Percentiles rank a stretch among this genome's conserved stretches.
Conservation (phyloP, 2,329 filamentous ascomycete genomes). For the Colletotrichum sp. region DNA sequence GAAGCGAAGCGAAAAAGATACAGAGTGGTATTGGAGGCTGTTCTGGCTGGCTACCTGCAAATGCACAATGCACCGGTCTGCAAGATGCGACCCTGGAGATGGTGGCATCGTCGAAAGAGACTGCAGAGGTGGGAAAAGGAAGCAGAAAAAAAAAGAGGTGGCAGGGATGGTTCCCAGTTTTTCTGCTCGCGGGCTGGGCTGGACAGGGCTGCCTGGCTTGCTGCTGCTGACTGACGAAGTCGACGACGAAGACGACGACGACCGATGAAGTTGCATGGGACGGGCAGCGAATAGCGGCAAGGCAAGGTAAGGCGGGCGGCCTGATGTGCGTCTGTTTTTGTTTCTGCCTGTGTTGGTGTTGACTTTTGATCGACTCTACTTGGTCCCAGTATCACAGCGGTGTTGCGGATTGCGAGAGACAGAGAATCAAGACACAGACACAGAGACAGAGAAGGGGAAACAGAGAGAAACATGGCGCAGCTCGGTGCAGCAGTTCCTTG, state of each 20-base stretch:
- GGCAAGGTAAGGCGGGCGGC: neutral
- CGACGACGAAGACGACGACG: neutral
- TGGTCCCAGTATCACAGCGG: neutral
- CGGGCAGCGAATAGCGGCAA: neutral
- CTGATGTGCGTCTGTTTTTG: neutral
- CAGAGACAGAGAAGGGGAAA: neutral
- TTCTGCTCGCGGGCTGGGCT: neutral
- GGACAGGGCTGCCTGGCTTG: neutral
- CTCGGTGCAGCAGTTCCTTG: neutral
- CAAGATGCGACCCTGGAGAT: slow-evolving; percentile 11
- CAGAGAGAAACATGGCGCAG: neutral
- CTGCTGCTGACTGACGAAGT: neutral
- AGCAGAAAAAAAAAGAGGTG: neutral
- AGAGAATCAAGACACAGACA: neutral
- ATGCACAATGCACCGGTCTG: neutral
- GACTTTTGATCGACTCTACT: neutral
- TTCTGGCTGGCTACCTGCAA: neutral
- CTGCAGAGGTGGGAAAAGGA: neutral
- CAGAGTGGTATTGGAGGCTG: neutral
- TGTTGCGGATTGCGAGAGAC: neutral
- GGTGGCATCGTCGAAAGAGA: neutral
- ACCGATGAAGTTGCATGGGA: neutral
- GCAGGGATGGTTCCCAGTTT: slow-evolving; percentile 26
- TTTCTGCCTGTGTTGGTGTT: neutral
- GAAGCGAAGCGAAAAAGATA: neutral